Evolutionary conservation across 2,329 filamentous ascomycete genomes (phyloP).

Genomic region (Colletotrichum falcatum): DNA sequence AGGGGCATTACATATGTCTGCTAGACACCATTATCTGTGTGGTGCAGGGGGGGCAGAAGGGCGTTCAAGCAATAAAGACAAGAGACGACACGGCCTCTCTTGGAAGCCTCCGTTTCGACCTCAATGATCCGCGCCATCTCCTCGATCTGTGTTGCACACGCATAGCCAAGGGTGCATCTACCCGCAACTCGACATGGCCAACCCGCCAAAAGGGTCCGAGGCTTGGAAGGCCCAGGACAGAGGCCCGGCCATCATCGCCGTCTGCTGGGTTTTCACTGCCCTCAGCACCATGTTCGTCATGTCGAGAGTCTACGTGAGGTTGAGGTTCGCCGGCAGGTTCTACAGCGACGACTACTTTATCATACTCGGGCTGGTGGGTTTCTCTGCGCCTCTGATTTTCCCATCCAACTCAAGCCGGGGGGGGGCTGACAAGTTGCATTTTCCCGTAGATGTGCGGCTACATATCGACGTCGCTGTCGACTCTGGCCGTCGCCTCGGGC

Average conservation of each 20-base stretch:
- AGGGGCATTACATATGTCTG: neutral
- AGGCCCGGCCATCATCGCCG: neutral
- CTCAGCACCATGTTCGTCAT: neutral
- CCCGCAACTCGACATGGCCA: neutral
- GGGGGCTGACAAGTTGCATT: neutral
- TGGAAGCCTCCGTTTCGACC: neutral
- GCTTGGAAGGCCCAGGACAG: neutral
- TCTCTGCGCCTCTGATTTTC: accelerated
- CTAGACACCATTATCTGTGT: neutral
- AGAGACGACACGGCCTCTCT: neutral
- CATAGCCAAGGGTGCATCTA: neutral
- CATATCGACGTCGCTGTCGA: constrained; percentile 50
- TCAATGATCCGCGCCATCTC: neutral
- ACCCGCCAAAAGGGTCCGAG: neutral
- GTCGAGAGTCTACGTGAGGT: neutral
- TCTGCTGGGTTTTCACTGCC: neutral
- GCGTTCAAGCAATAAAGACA: neutral
- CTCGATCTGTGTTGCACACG: neutral
- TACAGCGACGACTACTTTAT: neutral
- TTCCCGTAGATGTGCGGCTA: constrained; percentile 11
- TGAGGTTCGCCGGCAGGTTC: neutral
- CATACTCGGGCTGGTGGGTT: neutral
- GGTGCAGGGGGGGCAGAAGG: neutral
- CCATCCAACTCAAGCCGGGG: neutral
- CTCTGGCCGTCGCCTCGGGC: constrained; percentile 51